Evolutionary conservation across 345 rosid genomes (phyloP), one percentile per base, ranked within the genome.

Genomic region (Firmiana major): DNA sequence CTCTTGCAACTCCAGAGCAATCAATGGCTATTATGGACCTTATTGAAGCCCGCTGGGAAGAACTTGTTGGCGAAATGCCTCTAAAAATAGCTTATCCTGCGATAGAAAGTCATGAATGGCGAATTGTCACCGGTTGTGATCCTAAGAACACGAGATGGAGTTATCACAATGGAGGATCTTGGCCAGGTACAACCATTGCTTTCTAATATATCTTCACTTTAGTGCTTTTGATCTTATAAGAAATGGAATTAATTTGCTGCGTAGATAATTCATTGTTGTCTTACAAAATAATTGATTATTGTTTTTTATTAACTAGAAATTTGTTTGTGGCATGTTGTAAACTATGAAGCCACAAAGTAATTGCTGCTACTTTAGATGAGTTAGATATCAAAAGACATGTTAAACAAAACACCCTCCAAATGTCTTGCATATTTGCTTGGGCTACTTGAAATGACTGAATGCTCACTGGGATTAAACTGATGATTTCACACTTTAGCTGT

Each of bases 91-190:
- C 82, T 55, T 88, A 88, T 74, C 93, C 90, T 70, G 90, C 93
- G 26, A 75, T 88, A 64, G 93, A 90, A 81, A 74, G 81, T 43
- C 93, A 90, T 28, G 93, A 88, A 46, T 88, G 91, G 93, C 76
- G 83, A 64, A 80, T 90, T n/a, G 87, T 88, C 17, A 90, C 93
- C 2, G 93, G 91, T 54, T 88, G 91, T 45, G 93, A 90, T 76
- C 91, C 90, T 43, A 88, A 90, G 81, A 90, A 90, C 68, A 90
- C 93, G 0, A 80, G 91, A 74, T 90, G 90, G 91, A 90, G 91
- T 75, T 90, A 90, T 78, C 94, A 90, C 69, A 88, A 90, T 60
- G 92, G 94, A 63, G 92, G 94, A 46, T 88, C 94, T 77, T 90
- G 94, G 94, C 94, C 94, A 83, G 94, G 94, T 87, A 22, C 66